Percentiles rank a stretch among this genome's conserved stretches.
Conservation (phyloP, 345 rosid species). For the sweet orange (Citrus sinensis) region DNA sequence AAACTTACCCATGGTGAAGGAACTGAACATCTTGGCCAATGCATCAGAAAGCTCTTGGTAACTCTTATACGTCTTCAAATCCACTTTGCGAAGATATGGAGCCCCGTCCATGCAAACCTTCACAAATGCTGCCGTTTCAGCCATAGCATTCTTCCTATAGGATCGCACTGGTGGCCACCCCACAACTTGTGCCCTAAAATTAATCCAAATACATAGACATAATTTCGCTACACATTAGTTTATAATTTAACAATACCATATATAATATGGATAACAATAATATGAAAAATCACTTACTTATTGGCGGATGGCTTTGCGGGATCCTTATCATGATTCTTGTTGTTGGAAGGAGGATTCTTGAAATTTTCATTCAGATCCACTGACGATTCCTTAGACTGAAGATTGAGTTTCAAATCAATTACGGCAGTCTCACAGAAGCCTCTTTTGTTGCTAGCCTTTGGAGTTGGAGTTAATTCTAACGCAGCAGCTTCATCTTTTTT, state of each 20-base stretch:
- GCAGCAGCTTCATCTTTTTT: slow-evolving; percentile 5
- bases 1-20: slow-evolving; percentile 90
- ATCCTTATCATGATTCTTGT: slow-evolving; percentile 36
- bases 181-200: slow-evolving; percentile 71
- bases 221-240: neutral
- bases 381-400: slow-evolving; percentile 35
- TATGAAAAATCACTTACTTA: slow-evolving; percentile 39
- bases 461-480: slow-evolving; percentile 14
- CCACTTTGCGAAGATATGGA: slow-evolving; percentile 91
- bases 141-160: slow-evolving; percentile 85
- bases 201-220: neutral
- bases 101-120: slow-evolving; percentile 99
- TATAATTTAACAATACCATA: too few relatives aligned
- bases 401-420: slow-evolving; percentile 66
- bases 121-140: slow-evolving; percentile 58
- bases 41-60: slow-evolving; percentile 86
- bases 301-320: slow-evolving; percentile 71
- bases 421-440: slow-evolving; percentile 56
- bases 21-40: slow-evolving; percentile 89
- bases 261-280: too few relatives aligned
- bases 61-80: slow-evolving; percentile 86
- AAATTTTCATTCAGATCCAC: slow-evolving; percentile 39
- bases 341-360: slow-evolving; percentile 29
- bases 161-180: slow-evolving; percentile 98
- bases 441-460: slow-evolving; percentile 56